Evolutionary conservation across 768 basidiomycete genomes (phyloP), one percentile per base, ranked within the genome.

Genomic region (Roridomyces roridus): DNA sequence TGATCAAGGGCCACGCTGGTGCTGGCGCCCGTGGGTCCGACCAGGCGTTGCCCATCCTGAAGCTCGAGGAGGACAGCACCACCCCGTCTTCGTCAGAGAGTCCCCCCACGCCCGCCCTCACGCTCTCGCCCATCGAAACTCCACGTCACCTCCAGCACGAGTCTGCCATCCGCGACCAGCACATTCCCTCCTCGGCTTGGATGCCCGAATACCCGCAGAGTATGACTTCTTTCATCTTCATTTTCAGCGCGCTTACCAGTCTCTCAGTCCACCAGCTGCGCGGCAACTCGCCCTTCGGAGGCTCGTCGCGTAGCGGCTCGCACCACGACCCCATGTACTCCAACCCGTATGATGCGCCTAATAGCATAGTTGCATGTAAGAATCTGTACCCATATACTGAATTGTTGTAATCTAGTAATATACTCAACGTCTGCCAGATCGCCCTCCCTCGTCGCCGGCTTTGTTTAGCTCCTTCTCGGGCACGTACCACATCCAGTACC

Each of bases 1-100:
- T 92, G 89, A 92, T 94, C 72, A 93, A 93, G 73, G 92, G 92
- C 25, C 91, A 92, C 65, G 88, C 91, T 18, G 88, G 88, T 52
- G 75, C 87, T 24, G 86, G 84, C 2, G 79, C 87, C 18, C 85
- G 87, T 40, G 72, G 77, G 20, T 66, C 77, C 31, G 87, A 87
- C 2, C 81, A 81, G 17, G 85, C 85, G 29, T 81, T 78, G 14
- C 81, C 80, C 41, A 77, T 87, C 53, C 77, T 91, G 59, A 71
- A 76, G 65, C 73, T 89, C 67, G 64, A 74, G 59, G 75, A 79
- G 34, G 78, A 76, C 49, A 66, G 53, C 49, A 65, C 51, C 43
- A 79, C 76, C 56, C 59, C 64, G 40, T 77, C 79, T 3, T 77
- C 80, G 3, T 67, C 56, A 59, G 72, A 57, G 67, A 78, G 70